Base-by-base conservation (phyloP, 352 stramenopile species). In the Pythium insidiosum region DNA sequence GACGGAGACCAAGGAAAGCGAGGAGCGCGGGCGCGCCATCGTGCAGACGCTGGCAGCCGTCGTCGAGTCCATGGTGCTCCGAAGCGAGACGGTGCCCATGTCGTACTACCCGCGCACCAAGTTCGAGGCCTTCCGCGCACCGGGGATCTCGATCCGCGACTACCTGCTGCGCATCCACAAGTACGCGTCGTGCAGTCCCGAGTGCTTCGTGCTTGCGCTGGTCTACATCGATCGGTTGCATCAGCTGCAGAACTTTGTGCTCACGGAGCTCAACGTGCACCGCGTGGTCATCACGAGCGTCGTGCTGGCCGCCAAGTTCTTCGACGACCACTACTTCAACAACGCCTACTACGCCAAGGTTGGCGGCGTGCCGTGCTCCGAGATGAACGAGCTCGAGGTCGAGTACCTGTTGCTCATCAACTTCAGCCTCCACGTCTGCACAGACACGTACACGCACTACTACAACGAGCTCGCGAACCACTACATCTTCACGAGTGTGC, bases 251-350 rank as follows among this genome's bases (percentile, higher is more conserved):
- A 92, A 94, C 41, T 96, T 99, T 47, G 70, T 97, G 16, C 71
- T 99, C 18, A 98, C 95, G 15, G 83, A 96, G 25, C 74, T 99
- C 11, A 99, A 99, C 58, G 94, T 99, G 22, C 96, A 99, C 58
- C 91, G 96, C 35, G 89, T 99, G 4, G 71, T 98, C 34, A 98
- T 99, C 61, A 99, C 96, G 39, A 87, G 88, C 35, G 75, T 99
- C 47, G 92, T 99, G 50, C 61, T 99, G 6, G 95, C 95, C 5
- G 95, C 97, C 49, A 99, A 99, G 72, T 99, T 99, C 68, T 99
- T 99, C 55, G 97, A 99, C 63, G 97, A 99, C 76, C 91, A 97
- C 36, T 99, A 99, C 73, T 99, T 98, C 66, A 99, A 98, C 60
- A 99, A 99, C 70, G 94, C 95, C 18, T 99, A 98, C 78, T 99